Conservation (phyloP, 306 rosid genomes). For the Cucurbita argyrosperma region DNA sequence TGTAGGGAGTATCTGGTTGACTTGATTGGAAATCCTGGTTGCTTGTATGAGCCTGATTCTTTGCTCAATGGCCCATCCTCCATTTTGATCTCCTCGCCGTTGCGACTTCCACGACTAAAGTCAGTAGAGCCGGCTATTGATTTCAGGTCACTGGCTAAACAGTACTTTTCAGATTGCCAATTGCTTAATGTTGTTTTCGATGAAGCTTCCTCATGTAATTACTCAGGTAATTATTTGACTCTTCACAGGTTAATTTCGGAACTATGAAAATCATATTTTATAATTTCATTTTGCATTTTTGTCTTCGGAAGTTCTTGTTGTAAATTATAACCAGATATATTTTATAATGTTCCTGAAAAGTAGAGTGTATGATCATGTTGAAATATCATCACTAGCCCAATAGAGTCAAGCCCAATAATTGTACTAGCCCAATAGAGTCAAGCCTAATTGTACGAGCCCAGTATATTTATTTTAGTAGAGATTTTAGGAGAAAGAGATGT, state of each 20-base stretch:
- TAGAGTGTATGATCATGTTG: not conserved
- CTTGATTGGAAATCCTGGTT: constrained; percentile 81
- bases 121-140: constrained; percentile 63
- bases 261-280: not conserved
- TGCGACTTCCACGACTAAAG: constrained; percentile 81
- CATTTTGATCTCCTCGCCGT: constrained; percentile 87
- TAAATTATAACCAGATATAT: not conserved
- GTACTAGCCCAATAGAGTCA: too few relatives aligned
- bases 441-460: too few relatives aligned
- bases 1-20: constrained; percentile 87
- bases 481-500: too few relatives aligned
- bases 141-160: constrained; percentile 86
- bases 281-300: not conserved
- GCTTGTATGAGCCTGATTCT: constrained; percentile 82
- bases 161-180: constrained; percentile 68
- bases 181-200: constrained; percentile 80
- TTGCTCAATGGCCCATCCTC: constrained; percentile 96
- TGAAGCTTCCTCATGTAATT: constrained; percentile 63
- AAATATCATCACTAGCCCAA: too few relatives aligned
- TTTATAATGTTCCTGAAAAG: not conserved
- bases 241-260: not conserved
- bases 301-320: not conserved
- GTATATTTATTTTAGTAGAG: too few relatives aligned
- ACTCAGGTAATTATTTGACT: constrained; percentile 44
- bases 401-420: too few relatives aligned